A percentile compares a stretch with the other conserved stretches of the same genome.
Evolutionary conservation across 306 rosid genomes (phyloP).

Genomic region (Alnus rubra): DNA sequence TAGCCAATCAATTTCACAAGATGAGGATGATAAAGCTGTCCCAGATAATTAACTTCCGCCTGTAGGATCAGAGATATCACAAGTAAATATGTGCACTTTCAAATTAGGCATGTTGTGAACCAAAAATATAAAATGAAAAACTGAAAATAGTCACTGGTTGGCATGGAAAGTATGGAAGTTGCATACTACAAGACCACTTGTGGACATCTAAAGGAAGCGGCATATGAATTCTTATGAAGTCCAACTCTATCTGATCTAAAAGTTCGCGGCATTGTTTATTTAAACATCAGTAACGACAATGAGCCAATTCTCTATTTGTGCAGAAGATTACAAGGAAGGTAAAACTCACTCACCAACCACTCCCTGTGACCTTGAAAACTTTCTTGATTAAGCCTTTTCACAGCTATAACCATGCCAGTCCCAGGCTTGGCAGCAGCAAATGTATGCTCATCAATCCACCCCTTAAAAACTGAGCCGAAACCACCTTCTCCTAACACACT

Average conservation of each 20-base stretch:
- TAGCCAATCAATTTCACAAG: slow-evolving; percentile 63
- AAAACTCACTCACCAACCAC: slow-evolving; percentile 65
- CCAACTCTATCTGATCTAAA: not conserved
- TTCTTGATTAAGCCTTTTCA: slow-evolving; percentile 64
- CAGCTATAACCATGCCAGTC: slow-evolving; percentile 62
- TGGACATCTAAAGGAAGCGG: not conserved
- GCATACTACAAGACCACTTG: not conserved
- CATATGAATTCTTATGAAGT: not conserved
- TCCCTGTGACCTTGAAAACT: slow-evolving; percentile 59
- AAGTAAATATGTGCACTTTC: not conserved
- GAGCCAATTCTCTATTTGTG: not conserved
- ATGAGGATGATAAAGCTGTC: slow-evolving; percentile 66
- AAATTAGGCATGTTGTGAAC: not conserved
- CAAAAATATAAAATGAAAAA: not conserved
- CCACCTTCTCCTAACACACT: slow-evolving; percentile 71
- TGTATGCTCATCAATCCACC: slow-evolving; percentile 65
- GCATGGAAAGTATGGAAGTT: not conserved
- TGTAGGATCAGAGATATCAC: slow-evolving; percentile 10
- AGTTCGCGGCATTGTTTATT: not conserved
- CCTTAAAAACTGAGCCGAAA: slow-evolving; percentile 69
- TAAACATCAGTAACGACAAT: not conserved
- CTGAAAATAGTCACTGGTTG: not conserved
- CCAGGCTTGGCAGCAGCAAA: slow-evolving; percentile 58
- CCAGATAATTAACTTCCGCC: slow-evolving; percentile 71
- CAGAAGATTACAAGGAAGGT: not conserved